Evolutionary conservation across 495 filamentous ascomycete genomes (phyloP), one percentile per base, ranked within the genome.

Genomic region (Aspergillus wentii): DNA sequence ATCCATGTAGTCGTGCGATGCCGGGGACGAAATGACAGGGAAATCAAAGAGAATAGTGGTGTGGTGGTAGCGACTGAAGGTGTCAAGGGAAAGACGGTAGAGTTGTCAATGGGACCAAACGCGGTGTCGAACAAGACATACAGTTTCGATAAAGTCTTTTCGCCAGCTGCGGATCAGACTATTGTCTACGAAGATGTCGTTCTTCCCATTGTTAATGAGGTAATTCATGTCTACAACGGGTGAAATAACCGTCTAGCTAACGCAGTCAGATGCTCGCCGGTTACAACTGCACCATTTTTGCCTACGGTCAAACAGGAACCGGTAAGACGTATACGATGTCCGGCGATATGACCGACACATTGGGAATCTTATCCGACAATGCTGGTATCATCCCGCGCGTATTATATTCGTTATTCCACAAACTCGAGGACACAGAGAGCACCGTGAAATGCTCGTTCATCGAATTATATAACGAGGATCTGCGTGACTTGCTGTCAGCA

Each of bases 301-400:
- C 92, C 31, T 98, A 98, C 57, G 92, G 92, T 7, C 92, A 98
- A 52, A 98, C 92, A 0, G 92, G 92, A 18, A 98, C 92, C 1
- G 92, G 92, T 37, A 98, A 98, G 62, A 98, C 92, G 20, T 98
- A 98, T 59, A 98, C 92, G 3, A 98, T 98, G 92, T 94, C 94
- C 3, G 92, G 92, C 22, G 90, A 98, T 54, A 95, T 98, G 84
- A 83, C 74, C 8, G 83, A 92, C 44, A 86, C 81, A 1, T 67
- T 88, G 30, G 88, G 88, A 3, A 77, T 94, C 31, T 71, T 95
- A 13, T 87, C 90, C 3, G 92, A 96, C 39, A 82, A 82, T 18
- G 92, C 92, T 10, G 92, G 92, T 33, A 96, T 98, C 41, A 91
- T 97, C 41, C 92, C 92, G 2, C 80, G 92, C 16, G 87, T 84